phyloP scores from a whole-genome alignment of 2,329 filamentous ascomycete genomes.

The Sporothrix protearum region DNA sequence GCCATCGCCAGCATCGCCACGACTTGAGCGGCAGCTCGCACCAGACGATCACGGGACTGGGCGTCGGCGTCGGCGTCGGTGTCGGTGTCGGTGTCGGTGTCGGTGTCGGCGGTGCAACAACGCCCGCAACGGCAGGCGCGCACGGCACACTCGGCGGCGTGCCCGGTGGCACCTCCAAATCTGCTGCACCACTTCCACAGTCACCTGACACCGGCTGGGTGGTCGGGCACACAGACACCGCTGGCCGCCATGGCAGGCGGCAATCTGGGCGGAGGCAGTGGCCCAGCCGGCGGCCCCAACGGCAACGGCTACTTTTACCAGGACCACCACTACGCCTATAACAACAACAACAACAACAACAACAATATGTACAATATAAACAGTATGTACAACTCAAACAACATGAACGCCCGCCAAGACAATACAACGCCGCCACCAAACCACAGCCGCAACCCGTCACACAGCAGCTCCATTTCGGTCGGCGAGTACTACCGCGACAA shows the following conservation, averaged over 20 bases:
- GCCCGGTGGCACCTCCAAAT: conserved; percentile 71
- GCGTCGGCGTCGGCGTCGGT: conserved; percentile 31
- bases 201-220: conserved; percentile 61
- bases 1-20: conserved; percentile 32
- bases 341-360: not conserved
- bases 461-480: conserved; percentile 36
- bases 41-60: conserved; percentile 42
- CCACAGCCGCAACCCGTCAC: conserved; percentile 33
- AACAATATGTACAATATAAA: no score
- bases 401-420: not conserved
- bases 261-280: conserved; percentile 47
- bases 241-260: conserved; percentile 75
- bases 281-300: conserved; percentile 42
- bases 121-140: conserved; percentile 50
- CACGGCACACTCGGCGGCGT: conserved; percentile 47
- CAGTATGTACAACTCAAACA: no score
- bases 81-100: conserved; percentile 29
- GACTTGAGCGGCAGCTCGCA: conserved; percentile 28
- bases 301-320: conserved; percentile 23
- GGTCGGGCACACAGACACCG: conserved; percentile 74
- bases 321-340: not conserved
- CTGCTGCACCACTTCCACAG: conserved; percentile 75
- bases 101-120: conserved; percentile 48
- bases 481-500: conserved; percentile 28
- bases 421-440: conserved; percentile 20